Evolutionary conservation across 768 basidiomycete genomes (phyloP).

Genomic region (Mycena venus): DNA sequence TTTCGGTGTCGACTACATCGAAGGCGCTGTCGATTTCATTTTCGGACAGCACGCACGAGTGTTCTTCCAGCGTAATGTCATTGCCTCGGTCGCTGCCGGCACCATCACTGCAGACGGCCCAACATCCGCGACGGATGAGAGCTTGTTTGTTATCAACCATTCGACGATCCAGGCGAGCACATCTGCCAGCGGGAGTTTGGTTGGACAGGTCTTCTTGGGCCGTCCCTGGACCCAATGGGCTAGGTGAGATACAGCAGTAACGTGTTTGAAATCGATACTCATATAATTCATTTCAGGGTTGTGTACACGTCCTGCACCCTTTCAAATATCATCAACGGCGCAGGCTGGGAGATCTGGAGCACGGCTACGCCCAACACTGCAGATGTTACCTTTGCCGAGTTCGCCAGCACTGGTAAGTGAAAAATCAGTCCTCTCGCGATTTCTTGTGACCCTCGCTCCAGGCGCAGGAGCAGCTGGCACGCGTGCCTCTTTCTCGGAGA

Average conservation of each 20-base stretch:
- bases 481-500: slow-evolving; percentile 41
- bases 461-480: slow-evolving; percentile 41
- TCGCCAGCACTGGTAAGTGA: slow-evolving; percentile 35
- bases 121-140: slow-evolving; percentile 25
- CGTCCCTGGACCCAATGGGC: slow-evolving; percentile 42
- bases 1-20: slow-evolving; percentile 40
- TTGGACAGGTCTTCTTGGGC: slow-evolving; percentile 40
- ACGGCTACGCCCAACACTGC: slow-evolving; percentile 42
- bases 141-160: slow-evolving; percentile 42
- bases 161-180: slow-evolving; percentile 35
- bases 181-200: slow-evolving; percentile 33
- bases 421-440: neutral
- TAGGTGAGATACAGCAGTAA: neutral
- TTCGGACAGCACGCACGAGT: slow-evolving; percentile 38
- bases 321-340: slow-evolving; percentile 40
- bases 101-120: slow-evolving; percentile 38
- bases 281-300: slow-evolving; percentile 30
- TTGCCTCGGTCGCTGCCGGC: slow-evolving; percentile 35
- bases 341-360: slow-evolving; percentile 44
- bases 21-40: slow-evolving; percentile 42
- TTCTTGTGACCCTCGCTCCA: neutral
- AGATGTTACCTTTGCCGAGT: slow-evolving; percentile 43
- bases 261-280: neutral
- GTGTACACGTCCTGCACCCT: slow-evolving; percentile 39
- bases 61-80: slow-evolving; percentile 35